phyloP scores from a whole-genome alignment of 176 grass and related monocot genomes.

The Aechmea fasciata region DNA sequence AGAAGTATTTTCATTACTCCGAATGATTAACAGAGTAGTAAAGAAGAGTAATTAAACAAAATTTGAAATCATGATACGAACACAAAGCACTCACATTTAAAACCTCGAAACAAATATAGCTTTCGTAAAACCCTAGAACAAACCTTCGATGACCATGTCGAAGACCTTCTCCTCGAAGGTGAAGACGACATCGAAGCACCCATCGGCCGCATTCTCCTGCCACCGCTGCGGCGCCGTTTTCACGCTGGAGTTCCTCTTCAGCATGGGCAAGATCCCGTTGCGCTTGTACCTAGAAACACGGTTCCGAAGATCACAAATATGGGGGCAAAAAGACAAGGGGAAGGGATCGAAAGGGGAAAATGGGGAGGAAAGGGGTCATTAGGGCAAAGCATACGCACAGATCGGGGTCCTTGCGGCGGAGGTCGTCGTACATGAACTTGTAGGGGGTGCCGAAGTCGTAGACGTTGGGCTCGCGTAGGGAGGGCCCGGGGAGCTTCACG shows the following conservation, averaged over 20 bases:
- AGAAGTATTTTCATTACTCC: too few relatives aligned
- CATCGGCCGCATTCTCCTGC: conserved; percentile 69
- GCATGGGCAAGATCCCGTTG: conserved; percentile 90
- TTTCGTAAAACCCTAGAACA: neutral
- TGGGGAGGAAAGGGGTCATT: neutral
- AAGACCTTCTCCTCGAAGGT: conserved; percentile 95
- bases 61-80: too few relatives aligned
- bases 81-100: too few relatives aligned
- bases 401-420: conserved; percentile 80
- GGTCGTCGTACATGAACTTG: conserved; percentile 71
- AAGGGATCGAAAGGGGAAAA: neutral
- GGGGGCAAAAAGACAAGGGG: neutral
- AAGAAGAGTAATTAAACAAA: too few relatives aligned
- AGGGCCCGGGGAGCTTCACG: conserved; percentile 80
- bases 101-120: neutral
- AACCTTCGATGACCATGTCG: conserved; percentile 77
- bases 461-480: conserved; percentile 83
- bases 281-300: conserved; percentile 65
- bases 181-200: conserved; percentile 73
- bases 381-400: conserved; percentile 24
- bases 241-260: conserved; percentile 77
- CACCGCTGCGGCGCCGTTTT: conserved; percentile 80
- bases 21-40: too few relatives aligned
- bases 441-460: conserved; percentile 88
- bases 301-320: neutral